A percentile compares a stretch with the other conserved stretches of the same genome.
phyloP scores from a whole-genome alignment of 345 rosid species.

The Gossypium mustelinum region DNA sequence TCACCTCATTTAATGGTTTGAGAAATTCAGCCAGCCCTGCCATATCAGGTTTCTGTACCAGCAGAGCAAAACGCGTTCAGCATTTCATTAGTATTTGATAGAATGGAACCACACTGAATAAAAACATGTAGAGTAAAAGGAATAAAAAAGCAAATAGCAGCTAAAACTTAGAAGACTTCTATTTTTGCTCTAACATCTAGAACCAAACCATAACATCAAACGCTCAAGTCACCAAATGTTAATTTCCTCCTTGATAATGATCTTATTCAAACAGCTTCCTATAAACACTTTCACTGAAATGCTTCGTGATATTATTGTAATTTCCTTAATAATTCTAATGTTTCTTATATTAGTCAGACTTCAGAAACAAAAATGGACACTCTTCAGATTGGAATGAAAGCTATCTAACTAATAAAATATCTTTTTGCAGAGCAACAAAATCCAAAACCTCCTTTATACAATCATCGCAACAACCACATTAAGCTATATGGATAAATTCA shows the following conservation, averaged over 20 bases:
- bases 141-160: neutral
- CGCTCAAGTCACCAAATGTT: neutral
- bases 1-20: slow-evolving; percentile 76
- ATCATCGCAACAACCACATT: neutral
- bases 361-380: neutral
- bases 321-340: neutral
- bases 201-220: neutral
- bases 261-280: neutral
- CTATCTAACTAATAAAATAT: neutral
- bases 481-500: neutral
- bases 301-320: neutral
- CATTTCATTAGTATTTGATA: neutral
- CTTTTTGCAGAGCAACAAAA: neutral
- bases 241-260: neutral
- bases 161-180: slow-evolving; percentile 3
- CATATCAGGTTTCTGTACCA: slow-evolving; percentile 69
- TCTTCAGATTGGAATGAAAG: neutral
- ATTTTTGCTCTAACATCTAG: neutral
- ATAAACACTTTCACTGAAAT: neutral
- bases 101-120: neutral
- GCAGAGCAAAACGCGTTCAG: slow-evolving; percentile 16
- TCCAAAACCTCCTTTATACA: neutral
- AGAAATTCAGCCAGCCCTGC: slow-evolving; percentile 75
- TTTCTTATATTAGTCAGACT: neutral
- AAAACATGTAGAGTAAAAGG: neutral